A percentile compares a stretch with the other conserved stretches of the same genome.
These are phyloP conservation scores for Metrosideros polymorpha DNA, from an alignment of 441 rosid species.

Conservation along the genomic window DNA sequence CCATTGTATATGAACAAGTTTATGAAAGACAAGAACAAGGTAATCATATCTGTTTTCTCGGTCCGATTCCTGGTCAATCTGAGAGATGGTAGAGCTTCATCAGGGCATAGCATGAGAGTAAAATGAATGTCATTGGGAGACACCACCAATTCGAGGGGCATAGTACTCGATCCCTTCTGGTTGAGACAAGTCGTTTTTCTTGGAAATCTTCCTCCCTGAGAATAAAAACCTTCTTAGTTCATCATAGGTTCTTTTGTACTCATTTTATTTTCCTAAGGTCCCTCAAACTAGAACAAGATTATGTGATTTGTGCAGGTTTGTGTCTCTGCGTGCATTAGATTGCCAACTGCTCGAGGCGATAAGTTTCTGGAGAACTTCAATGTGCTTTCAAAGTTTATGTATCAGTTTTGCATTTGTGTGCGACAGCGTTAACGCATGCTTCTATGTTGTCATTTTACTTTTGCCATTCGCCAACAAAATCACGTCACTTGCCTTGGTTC, in stretches of 20 bases:
- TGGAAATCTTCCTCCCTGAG: not conserved
- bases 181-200: not conserved
- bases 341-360: not conserved
- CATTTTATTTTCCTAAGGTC: not conserved
- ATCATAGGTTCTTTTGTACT: not conserved
- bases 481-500: not conserved
- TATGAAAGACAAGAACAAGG: too few species aligned
- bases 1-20: too few species aligned
- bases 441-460: not conserved
- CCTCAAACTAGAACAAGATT: not conserved
- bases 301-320: not conserved
- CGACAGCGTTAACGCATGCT: not conserved
- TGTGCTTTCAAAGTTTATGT: not conserved
- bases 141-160: constrained; percentile 8
- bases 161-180: not conserved
- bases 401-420: not conserved
- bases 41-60: too few species aligned
- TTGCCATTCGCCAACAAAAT: not conserved
- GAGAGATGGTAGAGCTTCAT: constrained; percentile 15
- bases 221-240: not conserved
- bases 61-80: too few species aligned
- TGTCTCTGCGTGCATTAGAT: not conserved
- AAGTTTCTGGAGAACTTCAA: not conserved
- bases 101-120: constrained; percentile 18
- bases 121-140: constrained; percentile 9